Base-by-base conservation (phyloP, 352 stramenopile species). In the Globisporangium canariense region DNA sequence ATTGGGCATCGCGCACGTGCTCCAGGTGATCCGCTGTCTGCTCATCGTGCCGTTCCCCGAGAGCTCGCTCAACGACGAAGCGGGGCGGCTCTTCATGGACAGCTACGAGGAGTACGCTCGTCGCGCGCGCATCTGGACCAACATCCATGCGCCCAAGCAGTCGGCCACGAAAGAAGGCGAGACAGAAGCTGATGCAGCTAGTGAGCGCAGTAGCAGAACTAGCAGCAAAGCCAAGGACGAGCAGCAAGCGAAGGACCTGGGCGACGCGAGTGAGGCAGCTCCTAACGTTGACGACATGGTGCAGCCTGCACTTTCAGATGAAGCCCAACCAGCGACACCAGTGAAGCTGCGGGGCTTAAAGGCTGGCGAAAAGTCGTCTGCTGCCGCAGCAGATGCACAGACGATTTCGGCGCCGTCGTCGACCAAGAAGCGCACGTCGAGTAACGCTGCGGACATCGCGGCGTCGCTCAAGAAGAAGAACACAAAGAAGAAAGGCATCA, bases 1-100 rank as follows among this genome's bases (percentile, higher is more conserved):
- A 40, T 88, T 98, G 3, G 98, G 96, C 20, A 87, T 99, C 57
- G 85, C 88, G 40, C 97, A 99, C 69, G 94, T 99, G 32, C 83
- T 99, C 60, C 88, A 96, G 66, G 96, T 99, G 30, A 98, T 99
- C 69, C 96, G 97, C 38, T 99, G 98, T 75, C 78, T 99, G 45
- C 77, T 99, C 18, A 99, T 99, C 76, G 95, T 99, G 40, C 98
- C 98, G 6, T 99, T 99, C 69, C 98, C 98, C 0, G 98, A 99
- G 74, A 98, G 92, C 28, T 98, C 94, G 51, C 80, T 99, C 38
- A 99, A 99, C 71, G 97, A 99, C 69, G 97, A 99, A 68, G 98
- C 98, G 13, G 98, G 97, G 0, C 98, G 97, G 68, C 77, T 99
- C 30, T 99, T 99, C 74, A 98, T 99, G 88, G 94, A 99, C 60